These are phyloP conservation scores for Hemerocallis citrina DNA, from an alignment of 106 monocot genomes.

Conservation along the genomic window DNA sequence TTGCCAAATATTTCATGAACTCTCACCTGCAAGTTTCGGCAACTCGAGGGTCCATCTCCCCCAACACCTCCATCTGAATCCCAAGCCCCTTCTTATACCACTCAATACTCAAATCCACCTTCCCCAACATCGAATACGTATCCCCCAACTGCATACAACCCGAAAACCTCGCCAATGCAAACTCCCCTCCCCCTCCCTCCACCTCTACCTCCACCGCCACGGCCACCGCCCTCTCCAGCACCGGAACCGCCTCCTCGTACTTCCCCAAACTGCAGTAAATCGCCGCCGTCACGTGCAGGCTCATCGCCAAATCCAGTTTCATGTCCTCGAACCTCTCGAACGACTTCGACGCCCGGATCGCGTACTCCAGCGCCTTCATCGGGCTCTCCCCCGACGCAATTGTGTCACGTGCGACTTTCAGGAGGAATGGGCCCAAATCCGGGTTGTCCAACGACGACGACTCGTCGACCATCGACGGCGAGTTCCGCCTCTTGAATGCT, in stretches of 20 bases:
- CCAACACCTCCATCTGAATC: conserved; percentile 54
- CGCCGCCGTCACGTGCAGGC: conserved; percentile 53
- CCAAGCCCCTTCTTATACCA: conserved; percentile 47
- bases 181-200: conserved; percentile 24
- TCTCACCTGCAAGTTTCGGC: conserved; percentile 54
- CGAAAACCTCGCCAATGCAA: conserved; percentile 42
- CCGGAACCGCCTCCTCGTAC: conserved; percentile 40
- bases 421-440: conserved; percentile 90
- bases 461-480: background rate
- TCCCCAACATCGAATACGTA: conserved; percentile 50
- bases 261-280: conserved; percentile 42
- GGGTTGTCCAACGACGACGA: conserved; percentile 65
- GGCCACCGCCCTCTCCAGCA: conserved; percentile 41
- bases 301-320: conserved; percentile 50
- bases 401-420: conserved; percentile 76
- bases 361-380: conserved; percentile 73
- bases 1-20: too few species aligned
- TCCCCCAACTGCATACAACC: conserved; percentile 66
- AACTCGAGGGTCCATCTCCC: conserved; percentile 47
- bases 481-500: conserved; percentile 1
- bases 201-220: conserved; percentile 8
- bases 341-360: conserved; percentile 66
- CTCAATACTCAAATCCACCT: conserved; percentile 38
- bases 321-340: conserved; percentile 44
- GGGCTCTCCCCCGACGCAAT: conserved; percentile 81